Conservation (phyloP, 2,329 filamentous ascomycete genomes). For the Neopestalotiopsis sp. region DNA sequence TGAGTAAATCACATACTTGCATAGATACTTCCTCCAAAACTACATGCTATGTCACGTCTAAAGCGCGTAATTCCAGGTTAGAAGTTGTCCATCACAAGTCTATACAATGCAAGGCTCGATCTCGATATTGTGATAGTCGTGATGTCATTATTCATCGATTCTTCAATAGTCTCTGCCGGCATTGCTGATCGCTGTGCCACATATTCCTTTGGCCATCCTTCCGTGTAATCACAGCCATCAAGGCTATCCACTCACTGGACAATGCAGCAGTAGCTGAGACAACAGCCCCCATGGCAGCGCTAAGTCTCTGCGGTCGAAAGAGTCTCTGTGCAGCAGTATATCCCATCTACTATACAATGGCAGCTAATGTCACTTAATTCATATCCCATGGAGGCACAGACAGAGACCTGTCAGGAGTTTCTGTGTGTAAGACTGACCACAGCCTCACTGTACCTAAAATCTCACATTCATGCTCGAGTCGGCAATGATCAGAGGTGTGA, state of each 20-base stretch:
- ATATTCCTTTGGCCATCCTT: background rate
- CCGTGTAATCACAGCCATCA: background rate
- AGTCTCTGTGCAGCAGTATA: background rate
- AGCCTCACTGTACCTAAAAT: background rate
- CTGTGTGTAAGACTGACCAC: background rate
- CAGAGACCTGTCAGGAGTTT: background rate
- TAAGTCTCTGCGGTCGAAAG: background rate
- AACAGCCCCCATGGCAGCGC: background rate
- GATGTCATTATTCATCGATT: background rate
- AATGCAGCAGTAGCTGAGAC: background rate
- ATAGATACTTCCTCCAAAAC: no score
- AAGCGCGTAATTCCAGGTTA: no score
- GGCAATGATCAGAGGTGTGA: background rate
- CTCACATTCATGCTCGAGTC: background rate
- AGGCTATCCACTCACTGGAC: background rate
- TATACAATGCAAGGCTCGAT: background rate
- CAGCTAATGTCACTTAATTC: background rate
- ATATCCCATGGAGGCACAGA: background rate
- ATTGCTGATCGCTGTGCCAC: background rate
- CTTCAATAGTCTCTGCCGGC: background rate
- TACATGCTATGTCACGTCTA: no score
- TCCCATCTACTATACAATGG: background rate
- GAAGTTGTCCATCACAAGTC: no score
- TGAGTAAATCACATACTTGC: no score
- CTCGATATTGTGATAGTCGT: background rate